A percentile compares a stretch with the other conserved stretches of the same genome.
These are phyloP conservation scores for Platismatia glauca DNA, from an alignment of 495 filamentous ascomycete species.

Conservation along the genomic window DNA sequence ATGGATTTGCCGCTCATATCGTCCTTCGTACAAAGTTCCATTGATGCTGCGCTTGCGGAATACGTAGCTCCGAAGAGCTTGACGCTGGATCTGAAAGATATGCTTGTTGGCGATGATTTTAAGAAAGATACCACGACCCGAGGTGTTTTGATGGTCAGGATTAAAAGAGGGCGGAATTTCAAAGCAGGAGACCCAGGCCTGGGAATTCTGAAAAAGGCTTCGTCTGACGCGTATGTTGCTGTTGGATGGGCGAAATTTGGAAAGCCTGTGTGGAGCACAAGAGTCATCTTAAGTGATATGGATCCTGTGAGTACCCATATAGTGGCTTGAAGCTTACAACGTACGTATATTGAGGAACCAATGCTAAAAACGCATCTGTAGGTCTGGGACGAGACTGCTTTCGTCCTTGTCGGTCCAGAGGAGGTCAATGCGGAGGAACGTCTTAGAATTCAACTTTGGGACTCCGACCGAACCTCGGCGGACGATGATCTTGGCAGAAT, in stretches of 20 bases:
- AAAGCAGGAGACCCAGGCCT: constrained; percentile 56
- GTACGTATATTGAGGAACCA: not conserved
- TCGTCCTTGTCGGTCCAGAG: constrained; percentile 54
- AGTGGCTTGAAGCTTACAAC: not conserved
- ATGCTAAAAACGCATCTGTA: not conserved
- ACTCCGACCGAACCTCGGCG: constrained; percentile 57
- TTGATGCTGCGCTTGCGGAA: constrained; percentile 59
- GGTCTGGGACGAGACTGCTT: constrained; percentile 58
- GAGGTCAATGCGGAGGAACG: constrained; percentile 66
- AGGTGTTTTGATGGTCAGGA: constrained; percentile 55
- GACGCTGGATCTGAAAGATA: constrained; percentile 62
- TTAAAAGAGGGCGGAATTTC: constrained; percentile 55
- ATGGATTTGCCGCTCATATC: constrained; percentile 65
- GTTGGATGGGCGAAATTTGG: constrained; percentile 70
- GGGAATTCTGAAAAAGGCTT: constrained; percentile 45
- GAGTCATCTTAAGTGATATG: constrained; percentile 53
- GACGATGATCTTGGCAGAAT: constrained; percentile 66
- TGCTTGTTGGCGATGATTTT: constrained; percentile 66
- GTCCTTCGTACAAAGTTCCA: constrained; percentile 62
- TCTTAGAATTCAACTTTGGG: constrained; percentile 60
- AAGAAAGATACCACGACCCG: constrained; percentile 60
- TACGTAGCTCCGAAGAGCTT: constrained; percentile 68
- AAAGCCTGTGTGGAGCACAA: constrained; percentile 55
- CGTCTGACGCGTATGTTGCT: constrained; percentile 58
- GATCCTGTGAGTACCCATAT: constrained; percentile 31